phyloP scores from a whole-genome alignment of 2,329 filamentous ascomycete species.

The Trichophyton mentagrophytes region DNA sequence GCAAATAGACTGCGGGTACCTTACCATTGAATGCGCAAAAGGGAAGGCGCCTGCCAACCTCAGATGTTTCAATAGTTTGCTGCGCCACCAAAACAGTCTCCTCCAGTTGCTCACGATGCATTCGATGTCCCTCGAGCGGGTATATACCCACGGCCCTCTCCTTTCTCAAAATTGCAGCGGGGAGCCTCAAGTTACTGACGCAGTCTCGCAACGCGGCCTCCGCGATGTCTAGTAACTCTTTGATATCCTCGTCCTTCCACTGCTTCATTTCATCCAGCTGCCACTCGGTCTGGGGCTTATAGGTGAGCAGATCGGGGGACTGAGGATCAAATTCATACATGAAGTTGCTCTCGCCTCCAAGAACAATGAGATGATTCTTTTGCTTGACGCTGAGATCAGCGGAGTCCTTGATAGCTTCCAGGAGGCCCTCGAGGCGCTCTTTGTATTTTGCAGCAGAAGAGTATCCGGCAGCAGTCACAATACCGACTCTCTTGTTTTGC shows the following conservation, averaged over 20 bases:
- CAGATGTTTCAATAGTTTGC: conserved; percentile 73
- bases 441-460: conserved; percentile 79
- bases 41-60: conserved; percentile 56
- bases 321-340: conserved; percentile 64
- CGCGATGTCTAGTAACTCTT: conserved; percentile 71
- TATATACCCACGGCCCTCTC: conserved; percentile 73
- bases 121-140: conserved; percentile 50
- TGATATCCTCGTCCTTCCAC: conserved; percentile 54
- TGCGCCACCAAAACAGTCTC: conserved; percentile 93
- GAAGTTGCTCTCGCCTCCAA: conserved; percentile 94
- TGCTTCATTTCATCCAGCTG: conserved; percentile 43
- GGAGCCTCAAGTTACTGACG: conserved; percentile 62
- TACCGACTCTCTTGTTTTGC: conserved; percentile 72
- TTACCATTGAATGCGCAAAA: conserved; percentile 92
- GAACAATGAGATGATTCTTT: conserved; percentile 70
- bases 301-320: conserved; percentile 53
- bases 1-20: not conserved
- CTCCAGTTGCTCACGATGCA: conserved; percentile 79
- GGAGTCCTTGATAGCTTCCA: conserved; percentile 61
- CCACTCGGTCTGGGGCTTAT: conserved; percentile 49
- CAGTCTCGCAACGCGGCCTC: conserved; percentile 75
- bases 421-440: conserved; percentile 68
- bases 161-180: conserved; percentile 72
- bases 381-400: conserved; percentile 49
- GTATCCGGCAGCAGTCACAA: conserved; percentile 94